Base-by-base conservation (phyloP, 2,329 filamentous ascomycete species). In the Plenodomus biglobosus region DNA sequence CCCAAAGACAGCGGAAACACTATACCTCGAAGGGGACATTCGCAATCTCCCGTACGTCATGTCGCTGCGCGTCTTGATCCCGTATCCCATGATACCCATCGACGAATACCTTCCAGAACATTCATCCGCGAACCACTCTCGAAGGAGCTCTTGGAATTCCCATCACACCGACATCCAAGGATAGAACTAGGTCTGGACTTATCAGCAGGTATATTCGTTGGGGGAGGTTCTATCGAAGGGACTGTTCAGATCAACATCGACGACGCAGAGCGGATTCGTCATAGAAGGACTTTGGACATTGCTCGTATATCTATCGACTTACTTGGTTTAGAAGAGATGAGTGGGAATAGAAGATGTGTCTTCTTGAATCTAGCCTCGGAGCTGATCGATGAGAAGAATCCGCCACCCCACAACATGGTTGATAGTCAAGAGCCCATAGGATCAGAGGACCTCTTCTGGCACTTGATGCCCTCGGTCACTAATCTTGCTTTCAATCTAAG, bases 221-320 rank as follows among this genome's bases (percentile, higher is more conserved):
- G 80, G 16, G 79, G 79, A 21, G 77, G 79, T 8, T 80, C 75
- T 10, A 72, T 81, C 13, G 79, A 82, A 66, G 80, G 80, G 17
- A 71, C 73, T 45, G 69, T 79, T 11, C 73, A 75, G 42, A 66
- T 81, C 40, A 72, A 68, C 6, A 68, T 81, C 30, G 76, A 80
- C 44, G 76, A 77, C 52, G 72, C 73, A 40, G 73, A 77, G 45
- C 68, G 73, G 46, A 61, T 71, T 50, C 67, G 75, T 48, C 72
- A 75, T 48, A 73, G 73, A 53, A 68, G 71, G 45, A 71, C 71
- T 32, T 57, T 82, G 20, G 75, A 75, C 34, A 72, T 82, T 40
- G 75, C 73, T 11, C 72, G 75, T 30, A 72, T 81, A 50, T 77
- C 76, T 2, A 69, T 81, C 19, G 78, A 80, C 54, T 65, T 82